Evolutionary conservation across 2,329 filamentous ascomycete species (phyloP), one percentile per base, ranked within the genome.

Genomic region (Fusarium hainanense): DNA sequence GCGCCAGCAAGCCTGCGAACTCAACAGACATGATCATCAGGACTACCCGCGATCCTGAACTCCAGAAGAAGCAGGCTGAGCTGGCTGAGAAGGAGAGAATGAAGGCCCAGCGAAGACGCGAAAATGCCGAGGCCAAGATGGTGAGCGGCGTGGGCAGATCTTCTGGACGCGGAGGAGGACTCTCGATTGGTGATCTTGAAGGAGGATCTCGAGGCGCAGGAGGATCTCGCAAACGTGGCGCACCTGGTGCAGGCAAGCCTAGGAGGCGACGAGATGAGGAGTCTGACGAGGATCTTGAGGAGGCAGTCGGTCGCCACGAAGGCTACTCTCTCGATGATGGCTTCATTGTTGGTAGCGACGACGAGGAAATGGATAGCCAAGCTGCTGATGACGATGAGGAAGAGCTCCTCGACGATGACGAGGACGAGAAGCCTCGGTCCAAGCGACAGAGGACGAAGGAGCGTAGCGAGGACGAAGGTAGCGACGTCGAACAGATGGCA

Each of bases 301-400:
- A 87, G 40, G 87, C 88, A 32, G 83, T 83, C 47, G 85, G 85
- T 32, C 87, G 88, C 54, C 86, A 90, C 63, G 91, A 94, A 70
- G 91, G 93, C 69, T 95, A 95, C 76, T 92, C 94, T 67, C 86
- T 91, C 76, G 91, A 91, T 34, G 92, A 95, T 75, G 92, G 91
- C 60, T 95, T 95, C 77, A 87, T 95, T 58, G 92, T 91, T 6
- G 85, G 85, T 6, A 93, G 90, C 73, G 92, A 93, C 70, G 91
- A 93, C 62, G 92, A 94, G 43, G 88, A 87, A 42, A 81, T 84
- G 62, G 88, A 86, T 32, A 88, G 84, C 5, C 88, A 85, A 2
- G 87, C 86, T 25, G 90, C 92, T 7, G 87, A 90, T 1, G 89
- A 92, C 2, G 88, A 89, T 41, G 88, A 89, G 51, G 88, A 89